Percentiles rank a stretch among this genome's conserved stretches.
phyloP scores from a whole-genome alignment of 768 basidiomycete species.

The Phylloporus scabripes region DNA sequence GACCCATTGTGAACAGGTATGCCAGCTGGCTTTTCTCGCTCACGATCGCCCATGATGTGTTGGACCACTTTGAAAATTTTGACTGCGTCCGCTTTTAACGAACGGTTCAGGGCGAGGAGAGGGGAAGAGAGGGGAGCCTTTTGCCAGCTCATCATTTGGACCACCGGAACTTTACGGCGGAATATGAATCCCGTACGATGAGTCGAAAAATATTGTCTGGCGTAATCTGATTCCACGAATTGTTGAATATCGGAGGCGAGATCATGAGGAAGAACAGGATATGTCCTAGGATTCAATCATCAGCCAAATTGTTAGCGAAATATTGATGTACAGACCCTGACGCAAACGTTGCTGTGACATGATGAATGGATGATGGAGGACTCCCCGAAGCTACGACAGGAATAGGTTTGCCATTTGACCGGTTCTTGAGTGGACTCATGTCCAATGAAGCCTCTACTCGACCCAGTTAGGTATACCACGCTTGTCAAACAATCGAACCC shows the following conservation, averaged over 20 bases:
- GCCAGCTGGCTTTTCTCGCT: conserved; percentile 57
- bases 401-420: conserved; percentile 58
- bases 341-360: conserved; percentile 42
- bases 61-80: conserved; percentile 87
- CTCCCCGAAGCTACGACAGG: conserved; percentile 41
- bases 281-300: conserved; percentile 43
- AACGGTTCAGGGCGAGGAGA: conserved; percentile 62
- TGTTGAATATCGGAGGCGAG: conserved; percentile 82
- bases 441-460: conserved; percentile 55
- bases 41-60: conserved; percentile 89
- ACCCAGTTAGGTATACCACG: not conserved
- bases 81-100: conserved; percentile 70
- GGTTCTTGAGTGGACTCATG: conserved; percentile 72
- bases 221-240: conserved; percentile 83
- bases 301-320: not conserved
- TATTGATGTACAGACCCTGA: conserved; percentile 50
- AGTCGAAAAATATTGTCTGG: conserved; percentile 82
- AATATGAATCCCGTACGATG: conserved; percentile 89
- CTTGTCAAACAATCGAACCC: conserved; percentile 14
- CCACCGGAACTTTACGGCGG: conserved; percentile 72
- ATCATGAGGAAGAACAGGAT: conserved; percentile 73
- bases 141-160: conserved; percentile 90
- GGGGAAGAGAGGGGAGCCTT: conserved; percentile 70
- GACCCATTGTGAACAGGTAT: conserved; percentile 43
- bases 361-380: conserved; percentile 11